Evolutionary conservation across 148 eudicot genomes (phyloP).

Genomic region (Silene uniflora): DNA sequence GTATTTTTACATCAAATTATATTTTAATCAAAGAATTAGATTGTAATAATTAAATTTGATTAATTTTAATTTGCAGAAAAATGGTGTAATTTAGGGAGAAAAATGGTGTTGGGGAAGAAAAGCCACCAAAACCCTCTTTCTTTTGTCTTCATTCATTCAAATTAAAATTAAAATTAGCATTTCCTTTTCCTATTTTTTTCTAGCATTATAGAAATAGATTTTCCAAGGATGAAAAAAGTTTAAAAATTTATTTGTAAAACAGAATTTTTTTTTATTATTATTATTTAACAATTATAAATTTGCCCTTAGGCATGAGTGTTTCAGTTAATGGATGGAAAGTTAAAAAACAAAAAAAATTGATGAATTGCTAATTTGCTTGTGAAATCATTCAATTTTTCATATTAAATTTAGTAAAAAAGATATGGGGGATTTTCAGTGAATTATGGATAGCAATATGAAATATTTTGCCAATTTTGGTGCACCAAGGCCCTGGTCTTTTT

Average conservation of each 20-base stretch:
- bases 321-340: background rate
- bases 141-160: slow-evolving; percentile 1
- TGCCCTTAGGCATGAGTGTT: no score
- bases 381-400: background rate
- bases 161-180: slow-evolving; percentile 10
- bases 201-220: background rate
- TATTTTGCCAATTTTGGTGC: background rate
- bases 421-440: background rate
- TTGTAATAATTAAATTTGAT: slow-evolving; percentile 3
- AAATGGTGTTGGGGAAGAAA: background rate
- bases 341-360: no score
- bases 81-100: slow-evolving; percentile 14
- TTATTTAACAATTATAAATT: no score
- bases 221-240: slow-evolving; percentile 29
- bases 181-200: slow-evolving; percentile 8
- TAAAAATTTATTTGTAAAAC: slow-evolving; percentile 1
- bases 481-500: no score
- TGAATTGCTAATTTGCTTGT: no score
- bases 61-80: background rate
- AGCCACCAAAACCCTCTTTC: slow-evolving; percentile 24
- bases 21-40: background rate
- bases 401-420: background rate
- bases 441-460: no score
- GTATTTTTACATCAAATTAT: background rate
- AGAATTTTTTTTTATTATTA: no score